Evolutionary conservation across 2,329 filamentous ascomycete species (phyloP).

Genomic region (Diaporthe citrichinensis): DNA sequence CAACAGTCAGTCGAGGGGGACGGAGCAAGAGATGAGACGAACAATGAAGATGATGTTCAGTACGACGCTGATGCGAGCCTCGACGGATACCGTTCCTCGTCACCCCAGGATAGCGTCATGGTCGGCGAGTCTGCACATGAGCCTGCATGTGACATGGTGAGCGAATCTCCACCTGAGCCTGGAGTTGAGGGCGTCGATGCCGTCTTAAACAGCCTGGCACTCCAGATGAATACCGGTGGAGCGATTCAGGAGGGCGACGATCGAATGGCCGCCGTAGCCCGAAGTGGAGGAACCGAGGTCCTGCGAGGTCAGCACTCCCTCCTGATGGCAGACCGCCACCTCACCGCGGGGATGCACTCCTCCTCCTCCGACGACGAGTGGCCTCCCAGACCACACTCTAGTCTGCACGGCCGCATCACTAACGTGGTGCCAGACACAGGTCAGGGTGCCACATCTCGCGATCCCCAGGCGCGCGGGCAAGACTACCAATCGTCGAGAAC

Average conservation of each 20-base stretch:
- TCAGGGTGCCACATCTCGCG: neutral
- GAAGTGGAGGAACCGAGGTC: neutral
- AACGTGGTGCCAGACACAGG: neutral
- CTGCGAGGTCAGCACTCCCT: constrained; percentile 11
- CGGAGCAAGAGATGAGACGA: neutral
- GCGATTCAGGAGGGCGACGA: neutral
- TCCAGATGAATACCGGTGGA: neutral
- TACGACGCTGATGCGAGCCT: neutral
- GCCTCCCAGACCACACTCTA: neutral
- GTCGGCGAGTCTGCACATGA: constrained; percentile 7
- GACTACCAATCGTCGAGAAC: neutral
- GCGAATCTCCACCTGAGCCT: neutral
- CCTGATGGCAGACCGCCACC: neutral
- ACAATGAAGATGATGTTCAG: neutral
- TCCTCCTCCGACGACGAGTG: neutral
- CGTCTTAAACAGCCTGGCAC: neutral
- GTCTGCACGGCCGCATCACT: neutral
- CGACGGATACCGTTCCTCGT: neutral
- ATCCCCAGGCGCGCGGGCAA: neutral
- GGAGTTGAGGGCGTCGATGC: neutral
- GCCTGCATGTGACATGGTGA: neutral
- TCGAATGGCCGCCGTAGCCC: neutral
- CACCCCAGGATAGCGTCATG: neutral
- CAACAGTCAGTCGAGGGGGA: neutral
- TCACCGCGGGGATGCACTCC: neutral